A percentile compares a stretch with the other conserved stretches of the same genome.
Evolutionary conservation across 768 basidiomycete genomes (phyloP).

Genomic region (Agaricus subrufescens): DNA sequence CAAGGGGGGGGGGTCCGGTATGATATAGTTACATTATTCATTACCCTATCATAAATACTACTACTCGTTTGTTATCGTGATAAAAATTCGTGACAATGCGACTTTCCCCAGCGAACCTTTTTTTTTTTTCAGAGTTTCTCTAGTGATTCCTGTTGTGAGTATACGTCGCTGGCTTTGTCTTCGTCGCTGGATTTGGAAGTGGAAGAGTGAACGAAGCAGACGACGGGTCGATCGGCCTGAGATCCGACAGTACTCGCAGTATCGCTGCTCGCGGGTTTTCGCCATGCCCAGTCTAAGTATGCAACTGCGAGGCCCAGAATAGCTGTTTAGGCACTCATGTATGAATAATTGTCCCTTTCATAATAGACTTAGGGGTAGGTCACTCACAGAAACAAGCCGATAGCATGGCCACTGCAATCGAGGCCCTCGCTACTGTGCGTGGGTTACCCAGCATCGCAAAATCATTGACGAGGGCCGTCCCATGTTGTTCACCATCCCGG

Average conservation of each 20-base stretch:
- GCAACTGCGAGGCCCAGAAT: constrained; percentile 6
- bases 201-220: neutral
- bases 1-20: neutral
- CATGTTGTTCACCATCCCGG: neutral
- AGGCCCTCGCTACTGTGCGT: neutral
- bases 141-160: too few relatives aligned
- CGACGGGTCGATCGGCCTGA: neutral
- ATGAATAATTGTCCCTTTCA: neutral
- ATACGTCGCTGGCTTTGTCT: too few relatives aligned
- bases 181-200: too few relatives aligned
- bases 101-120: too few relatives aligned
- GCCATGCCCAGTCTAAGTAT: neutral
- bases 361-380: neutral
- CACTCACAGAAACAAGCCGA: constrained; percentile 4
- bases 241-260: too few relatives aligned
- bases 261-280: neutral
- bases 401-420: constrained; percentile 6
- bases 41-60: too few relatives aligned
- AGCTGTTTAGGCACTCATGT: neutral
- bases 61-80: too few relatives aligned
- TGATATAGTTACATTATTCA: too few relatives aligned
- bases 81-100: too few relatives aligned
- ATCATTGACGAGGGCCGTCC: constrained; percentile 5
- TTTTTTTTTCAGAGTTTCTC: too few relatives aligned
- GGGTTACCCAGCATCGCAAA: constrained; percentile 6